A percentile compares a stretch with the other conserved stretches of the same genome.
Evolutionary conservation across 108 stramenopile species (phyloP).

Genomic region (Mediolabrus comicus): DNA sequence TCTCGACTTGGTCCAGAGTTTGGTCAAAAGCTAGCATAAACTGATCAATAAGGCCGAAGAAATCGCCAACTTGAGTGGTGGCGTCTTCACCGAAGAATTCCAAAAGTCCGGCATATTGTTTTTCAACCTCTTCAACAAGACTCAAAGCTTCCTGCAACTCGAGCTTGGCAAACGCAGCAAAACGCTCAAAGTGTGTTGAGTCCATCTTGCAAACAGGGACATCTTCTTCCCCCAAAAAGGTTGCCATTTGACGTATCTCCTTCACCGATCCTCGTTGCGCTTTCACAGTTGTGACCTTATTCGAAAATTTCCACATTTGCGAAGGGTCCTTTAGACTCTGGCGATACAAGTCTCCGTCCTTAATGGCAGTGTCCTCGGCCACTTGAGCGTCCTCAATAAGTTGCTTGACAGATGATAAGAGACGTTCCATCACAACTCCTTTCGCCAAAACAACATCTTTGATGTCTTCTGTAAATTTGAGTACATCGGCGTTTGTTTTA

Average conservation of each 20-base stretch:
- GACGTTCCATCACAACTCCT: conserved; percentile 55
- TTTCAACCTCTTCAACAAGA: conserved; percentile 42
- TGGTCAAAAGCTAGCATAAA: conserved; percentile 62
- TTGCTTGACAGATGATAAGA: conserved; percentile 47
- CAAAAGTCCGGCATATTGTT: conserved; percentile 51
- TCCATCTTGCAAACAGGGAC: conserved; percentile 45
- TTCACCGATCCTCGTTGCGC: conserved; percentile 45
- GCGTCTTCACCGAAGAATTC: conserved; percentile 84
- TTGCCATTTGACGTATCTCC: conserved; percentile 36
- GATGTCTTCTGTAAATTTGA: conserved; percentile 66
- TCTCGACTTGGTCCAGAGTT: conserved; percentile 55
- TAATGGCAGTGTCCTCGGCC: conserved; percentile 45
- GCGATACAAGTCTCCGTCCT: conserved; percentile 53
- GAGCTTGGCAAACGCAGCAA: conserved; percentile 44
- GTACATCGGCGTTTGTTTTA: conserved; percentile 53
- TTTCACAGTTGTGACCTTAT: conserved; percentile 49
- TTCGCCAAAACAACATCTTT: conserved; percentile 50
- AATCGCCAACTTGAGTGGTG: conserved; percentile 64
- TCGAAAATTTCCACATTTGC: background rate
- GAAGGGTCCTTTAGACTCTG: conserved; percentile 24
- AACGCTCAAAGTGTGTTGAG: conserved; percentile 67
- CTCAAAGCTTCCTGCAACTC: conserved; percentile 47
- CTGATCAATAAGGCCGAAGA: conserved; percentile 69
- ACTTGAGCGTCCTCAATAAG: conserved; percentile 48
- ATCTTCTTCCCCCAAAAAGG: conserved; percentile 20